Base-by-base conservation (phyloP, 768 basidiomycete species). In the Strobilomyces echinocephalus region DNA sequence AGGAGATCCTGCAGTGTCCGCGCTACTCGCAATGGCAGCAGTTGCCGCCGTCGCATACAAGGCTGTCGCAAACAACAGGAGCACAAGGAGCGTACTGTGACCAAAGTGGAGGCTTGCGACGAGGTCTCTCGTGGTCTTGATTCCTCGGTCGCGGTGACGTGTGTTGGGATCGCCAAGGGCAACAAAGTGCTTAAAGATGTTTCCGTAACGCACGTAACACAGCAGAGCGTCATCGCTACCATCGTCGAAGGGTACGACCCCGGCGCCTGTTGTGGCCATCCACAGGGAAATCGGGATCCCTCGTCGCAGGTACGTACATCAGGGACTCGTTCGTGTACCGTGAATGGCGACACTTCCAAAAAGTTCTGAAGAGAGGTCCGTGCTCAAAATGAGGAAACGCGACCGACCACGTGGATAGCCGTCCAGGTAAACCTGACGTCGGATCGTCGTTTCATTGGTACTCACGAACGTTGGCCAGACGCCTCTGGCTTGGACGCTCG, bases 21-120 rank as follows among this genome's bases (percentile, higher is more conserved):
- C 45, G 12, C 9, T 53, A 31, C 40, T 63, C 4, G 56, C 55
- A 4, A 7, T 48, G 10, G 63, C 56, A 0, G 46, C 36, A 5
- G n/a, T 63, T 24, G 56, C 56, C 3, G 54, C 64, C 6, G 34
- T 43, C 20, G 58, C 54, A 0, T 39, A 45, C 2, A 61, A 60
- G 41, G 56, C 56, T 16, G 43, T 34, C n/a, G 2, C 58, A 56
- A 11, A 24, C 24, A 24, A 24, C n/a, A 24, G 24, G 24, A 24
- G 28, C 46, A 40, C 18, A 42, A 63, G 46, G 38, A 52, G 28
- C 47, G 5, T 30, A 24, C 42, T 4, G 24, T n/a, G n/a, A n/a
- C 33, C 16, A 43, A 50, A 48, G 21, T 4, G 6, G 53, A 52
- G 5, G 46, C 49, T 5, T 34, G 18, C 8, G 28, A 31, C 34